phyloP scores from a whole-genome alignment of 2,329 filamentous ascomycete genomes.

The Falciphora oryzae region DNA sequence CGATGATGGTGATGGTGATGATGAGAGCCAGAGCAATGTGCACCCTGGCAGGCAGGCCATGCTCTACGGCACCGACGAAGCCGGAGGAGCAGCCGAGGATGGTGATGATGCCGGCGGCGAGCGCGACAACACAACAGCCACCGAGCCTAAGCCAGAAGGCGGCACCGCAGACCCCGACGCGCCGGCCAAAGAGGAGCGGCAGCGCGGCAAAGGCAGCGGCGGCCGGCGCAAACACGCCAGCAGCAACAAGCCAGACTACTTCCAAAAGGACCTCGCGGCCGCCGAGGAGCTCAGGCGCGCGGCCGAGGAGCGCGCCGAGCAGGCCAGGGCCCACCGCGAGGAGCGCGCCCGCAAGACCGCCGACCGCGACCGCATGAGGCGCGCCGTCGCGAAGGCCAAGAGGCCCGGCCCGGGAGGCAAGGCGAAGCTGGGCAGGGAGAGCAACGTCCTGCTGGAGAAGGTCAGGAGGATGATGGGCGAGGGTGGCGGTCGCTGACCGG shows the following conservation, averaged over 20 bases:
- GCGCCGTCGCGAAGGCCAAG: slow-evolving; percentile 67
- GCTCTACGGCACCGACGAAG: slow-evolving; percentile 24
- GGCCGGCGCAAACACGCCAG: slow-evolving; percentile 18
- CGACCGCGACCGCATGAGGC: slow-evolving; percentile 58
- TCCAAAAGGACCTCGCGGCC: slow-evolving; percentile 54
- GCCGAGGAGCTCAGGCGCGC: slow-evolving; percentile 35
- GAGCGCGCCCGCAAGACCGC: slow-evolving; percentile 59
- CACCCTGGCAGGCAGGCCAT: slow-evolving; percentile 37
- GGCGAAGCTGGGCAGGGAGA: slow-evolving; percentile 77
- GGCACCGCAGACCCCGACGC: background rate
- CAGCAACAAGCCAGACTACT: slow-evolving; percentile 48
- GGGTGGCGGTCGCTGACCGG: slow-evolving; percentile 2
- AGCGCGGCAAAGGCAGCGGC: slow-evolving; percentile 8
- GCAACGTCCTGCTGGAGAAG: slow-evolving; percentile 68
- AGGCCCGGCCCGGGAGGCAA: slow-evolving; percentile 58
- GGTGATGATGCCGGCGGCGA: background rate
- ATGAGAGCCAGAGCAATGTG: slow-evolving; percentile 18
- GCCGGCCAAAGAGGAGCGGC: background rate
- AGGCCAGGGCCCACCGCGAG: slow-evolving; percentile 35
- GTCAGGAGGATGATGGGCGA: slow-evolving; percentile 65
- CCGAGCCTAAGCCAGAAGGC: background rate
- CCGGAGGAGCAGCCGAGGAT: background rate
- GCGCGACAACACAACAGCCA: background rate
- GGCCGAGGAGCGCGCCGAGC: slow-evolving; percentile 33
- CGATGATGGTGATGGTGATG: background rate